A percentile compares a stretch with the other conserved stretches of the same genome.
Conservation (phyloP, 164 flowering plant species). For the Protea cynaroides region DNA sequence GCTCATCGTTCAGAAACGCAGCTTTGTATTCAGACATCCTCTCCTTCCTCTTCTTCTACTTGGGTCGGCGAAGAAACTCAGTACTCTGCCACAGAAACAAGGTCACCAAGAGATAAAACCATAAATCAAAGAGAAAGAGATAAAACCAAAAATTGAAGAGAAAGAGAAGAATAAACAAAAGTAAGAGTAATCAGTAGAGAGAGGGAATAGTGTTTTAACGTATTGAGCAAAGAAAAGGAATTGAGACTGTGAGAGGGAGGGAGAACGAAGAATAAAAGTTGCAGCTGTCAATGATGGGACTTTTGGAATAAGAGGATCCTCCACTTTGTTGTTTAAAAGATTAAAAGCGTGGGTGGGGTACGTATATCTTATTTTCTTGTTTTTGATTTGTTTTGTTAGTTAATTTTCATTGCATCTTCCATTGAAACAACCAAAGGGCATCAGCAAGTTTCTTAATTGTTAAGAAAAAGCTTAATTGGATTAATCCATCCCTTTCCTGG, state of each 20-base stretch:
- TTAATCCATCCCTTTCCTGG: too few species aligned
- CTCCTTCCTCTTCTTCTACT: constrained; percentile 1
- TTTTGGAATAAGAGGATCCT: constrained; percentile 5
- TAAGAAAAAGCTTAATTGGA: neutral
- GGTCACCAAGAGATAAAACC: neutral
- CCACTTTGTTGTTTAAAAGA: neutral
- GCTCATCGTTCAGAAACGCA: constrained; percentile 50
- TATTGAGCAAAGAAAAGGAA: neutral
- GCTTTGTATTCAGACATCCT: constrained; percentile 37
- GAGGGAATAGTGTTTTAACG: neutral
- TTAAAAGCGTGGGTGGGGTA: neutral
- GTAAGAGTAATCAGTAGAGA: neutral
- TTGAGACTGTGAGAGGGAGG: neutral
- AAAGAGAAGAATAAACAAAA: neutral
- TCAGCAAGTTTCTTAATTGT: too few species aligned
- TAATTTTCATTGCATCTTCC: neutral
- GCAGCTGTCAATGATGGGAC: constrained; percentile 25
- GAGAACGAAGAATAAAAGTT: neutral
- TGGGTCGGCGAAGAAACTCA: neutral
- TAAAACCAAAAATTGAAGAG: neutral
- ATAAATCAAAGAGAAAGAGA: too few species aligned
- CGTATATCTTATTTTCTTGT: neutral
- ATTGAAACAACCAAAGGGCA: too few species aligned
- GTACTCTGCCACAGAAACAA: neutral
- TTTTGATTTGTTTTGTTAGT: neutral